Conservation (phyloP, 331 rosid species). For the Erythrophleum ivorense region DNA sequence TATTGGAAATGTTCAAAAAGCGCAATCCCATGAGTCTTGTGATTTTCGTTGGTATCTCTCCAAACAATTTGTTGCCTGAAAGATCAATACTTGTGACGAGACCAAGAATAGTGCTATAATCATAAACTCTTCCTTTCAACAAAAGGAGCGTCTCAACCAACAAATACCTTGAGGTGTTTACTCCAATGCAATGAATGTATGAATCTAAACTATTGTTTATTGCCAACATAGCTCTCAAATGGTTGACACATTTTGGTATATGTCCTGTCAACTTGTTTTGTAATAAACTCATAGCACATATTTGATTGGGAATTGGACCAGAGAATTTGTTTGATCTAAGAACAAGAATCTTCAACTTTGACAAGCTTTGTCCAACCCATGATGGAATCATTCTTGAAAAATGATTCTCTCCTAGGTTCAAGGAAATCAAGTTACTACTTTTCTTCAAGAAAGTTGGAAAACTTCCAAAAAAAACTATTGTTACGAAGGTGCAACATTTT, state of each 20-base stretch:
- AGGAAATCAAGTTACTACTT: not conserved
- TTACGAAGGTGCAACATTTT: not conserved
- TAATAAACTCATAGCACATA: slow-evolving; percentile 25
- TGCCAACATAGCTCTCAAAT: slow-evolving; percentile 20
- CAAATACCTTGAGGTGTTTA: too few relatives aligned
- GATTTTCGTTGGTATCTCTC: slow-evolving; percentile 7
- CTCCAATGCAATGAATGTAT: fast-evolving
- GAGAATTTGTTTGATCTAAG: slow-evolving; percentile 39
- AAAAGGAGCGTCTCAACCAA: not conserved
- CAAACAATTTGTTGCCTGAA: not conserved
- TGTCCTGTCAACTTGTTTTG: slow-evolving; percentile 29
- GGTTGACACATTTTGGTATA: slow-evolving; percentile 42
- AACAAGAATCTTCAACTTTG: slow-evolving; percentile 22
- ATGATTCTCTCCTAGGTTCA: slow-evolving; percentile 34
- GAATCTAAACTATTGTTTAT: not conserved
- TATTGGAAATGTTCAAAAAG: slow-evolving; percentile 34
- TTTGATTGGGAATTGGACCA: slow-evolving; percentile 37
- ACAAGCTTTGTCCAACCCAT: slow-evolving; percentile 38
- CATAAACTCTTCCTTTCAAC: not conserved
- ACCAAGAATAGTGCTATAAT: not conserved
- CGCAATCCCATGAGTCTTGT: not conserved
- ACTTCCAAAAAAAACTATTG: not conserved
- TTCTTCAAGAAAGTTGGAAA: slow-evolving; percentile 5
- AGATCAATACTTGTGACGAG: not conserved
- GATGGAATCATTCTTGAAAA: slow-evolving; percentile 42